Base-by-base conservation (phyloP, 345 rosid species). In the Hibiscus tridactylites region DNA sequence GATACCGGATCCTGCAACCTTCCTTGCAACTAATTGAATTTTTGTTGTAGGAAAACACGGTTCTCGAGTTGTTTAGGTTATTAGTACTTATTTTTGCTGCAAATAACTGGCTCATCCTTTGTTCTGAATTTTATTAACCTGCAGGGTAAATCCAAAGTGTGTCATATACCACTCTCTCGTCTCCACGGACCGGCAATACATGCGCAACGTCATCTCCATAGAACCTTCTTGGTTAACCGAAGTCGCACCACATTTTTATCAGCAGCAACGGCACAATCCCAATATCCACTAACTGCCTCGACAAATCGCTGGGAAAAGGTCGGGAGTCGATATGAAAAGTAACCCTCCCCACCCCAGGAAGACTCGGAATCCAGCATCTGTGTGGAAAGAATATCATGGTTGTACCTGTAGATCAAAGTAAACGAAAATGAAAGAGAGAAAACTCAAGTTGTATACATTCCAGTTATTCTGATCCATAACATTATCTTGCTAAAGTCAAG, bases 71-170 rank as follows among this genome's bases (percentile, higher is more conserved):
- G 33, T 31, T 31, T 31, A 31, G 33, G 33, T 31, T 31, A 31
- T 31, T 3, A 31, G 12, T 46, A 46, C 49, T 46, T 65, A 19
- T 17, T 1, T 44, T 65, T 65, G 53, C 69, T 65, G 33, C 54
- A 65, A 65, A 65, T 44, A 44, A 42, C 28, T 6, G 29, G 17
- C 21, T 70, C 12, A 70, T 42, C 44, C 29, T 8, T 57, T 21
- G 15, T 6, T 26, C 0, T 0, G 28, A 9, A 19, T 29, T 60
- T 35, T 66, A 35, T 64, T 29, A n/a, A 29, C 37, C 35, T 75
- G 82, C 92, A 93, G 98, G 75, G 97, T 90, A 16, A 91, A 94
- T 75, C 97, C 98, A 15, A 94, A 91, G 80, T 91, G 96, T 96
- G 85, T 92, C 47, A 76, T 90, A 13, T 92, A 89, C 81, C 90